Evolutionary conservation across 352 stramenopile species (phyloP).

Genomic region (Pythium rishiriense): DNA sequence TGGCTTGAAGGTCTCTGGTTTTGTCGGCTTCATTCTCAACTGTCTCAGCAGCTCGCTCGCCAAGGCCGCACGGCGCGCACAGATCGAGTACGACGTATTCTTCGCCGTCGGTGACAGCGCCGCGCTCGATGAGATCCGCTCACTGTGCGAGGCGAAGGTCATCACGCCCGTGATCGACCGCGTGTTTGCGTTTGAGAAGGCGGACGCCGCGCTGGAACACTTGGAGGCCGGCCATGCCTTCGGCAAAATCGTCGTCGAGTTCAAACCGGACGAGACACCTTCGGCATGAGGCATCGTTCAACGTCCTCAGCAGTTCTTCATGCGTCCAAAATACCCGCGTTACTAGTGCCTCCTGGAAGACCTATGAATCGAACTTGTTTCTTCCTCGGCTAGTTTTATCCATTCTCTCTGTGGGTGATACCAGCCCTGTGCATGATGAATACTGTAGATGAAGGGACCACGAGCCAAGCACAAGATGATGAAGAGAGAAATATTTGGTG

Average conservation of each 20-base stretch:
- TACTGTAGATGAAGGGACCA: too few relatives aligned
- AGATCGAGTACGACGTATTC: constrained; percentile 60
- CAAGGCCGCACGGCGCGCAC: constrained; percentile 43
- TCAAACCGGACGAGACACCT: background rate
- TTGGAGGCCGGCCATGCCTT: constrained; percentile 57
- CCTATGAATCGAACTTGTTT: too few relatives aligned
- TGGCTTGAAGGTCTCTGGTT: constrained; percentile 44
- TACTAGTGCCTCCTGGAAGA: too few relatives aligned
- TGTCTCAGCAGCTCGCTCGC: constrained; percentile 63
- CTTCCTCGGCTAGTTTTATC: too few relatives aligned
- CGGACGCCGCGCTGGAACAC: constrained; percentile 60
- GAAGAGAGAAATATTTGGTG: background rate
- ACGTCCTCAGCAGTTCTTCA: too few relatives aligned
- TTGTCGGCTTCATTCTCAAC: constrained; percentile 51
- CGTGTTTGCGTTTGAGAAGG: constrained; percentile 69
- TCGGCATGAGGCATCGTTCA: too few relatives aligned
- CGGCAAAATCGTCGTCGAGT: constrained; percentile 68
- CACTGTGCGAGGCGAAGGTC: constrained; percentile 41
- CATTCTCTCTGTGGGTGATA: too few relatives aligned
- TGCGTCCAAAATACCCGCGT: too few relatives aligned
- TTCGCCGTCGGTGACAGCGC: constrained; percentile 44
- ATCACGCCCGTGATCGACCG: constrained; percentile 67
- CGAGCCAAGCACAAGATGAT: too few relatives aligned
- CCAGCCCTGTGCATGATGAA: background rate
- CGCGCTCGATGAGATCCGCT: constrained; percentile 53